Conservation (phyloP, 2,329 filamentous ascomycete genomes). For the Diaporthe velutina region DNA sequence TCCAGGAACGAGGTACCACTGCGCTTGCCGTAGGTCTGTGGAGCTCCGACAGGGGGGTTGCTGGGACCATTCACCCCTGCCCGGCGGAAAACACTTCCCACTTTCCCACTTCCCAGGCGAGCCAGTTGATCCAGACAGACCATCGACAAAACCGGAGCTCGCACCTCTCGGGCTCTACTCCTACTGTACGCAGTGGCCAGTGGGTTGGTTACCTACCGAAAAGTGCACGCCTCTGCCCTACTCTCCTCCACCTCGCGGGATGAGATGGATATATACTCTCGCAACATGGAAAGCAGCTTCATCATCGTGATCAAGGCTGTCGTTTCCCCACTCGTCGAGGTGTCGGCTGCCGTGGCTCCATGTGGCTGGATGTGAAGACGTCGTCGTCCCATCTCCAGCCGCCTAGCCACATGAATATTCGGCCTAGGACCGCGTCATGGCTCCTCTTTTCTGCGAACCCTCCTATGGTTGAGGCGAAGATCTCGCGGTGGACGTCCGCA, state of each 20-base stretch:
- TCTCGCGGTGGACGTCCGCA: slow-evolving; percentile 10
- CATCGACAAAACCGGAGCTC: background rate
- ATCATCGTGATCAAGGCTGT: background rate
- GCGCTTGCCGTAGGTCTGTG: background rate
- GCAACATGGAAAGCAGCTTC: background rate
- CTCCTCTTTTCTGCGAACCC: slow-evolving; percentile 30
- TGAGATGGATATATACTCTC: background rate
- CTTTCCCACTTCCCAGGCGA: slow-evolving; percentile 23
- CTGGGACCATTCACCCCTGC: slow-evolving; percentile 14
- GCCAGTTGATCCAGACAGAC: slow-evolving; percentile 23
- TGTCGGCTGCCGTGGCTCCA: background rate
- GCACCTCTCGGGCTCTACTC: background rate
- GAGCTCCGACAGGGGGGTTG: slow-evolving; percentile 14
- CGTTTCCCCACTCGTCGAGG: background rate
- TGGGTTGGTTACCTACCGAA: background rate
- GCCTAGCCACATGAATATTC: slow-evolving; percentile 16
- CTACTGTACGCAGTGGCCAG: background rate
- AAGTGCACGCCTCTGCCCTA: background rate
- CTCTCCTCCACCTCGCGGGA: background rate
- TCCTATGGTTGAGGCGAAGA: slow-evolving; percentile 10
- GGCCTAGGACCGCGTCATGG: slow-evolving; percentile 29
- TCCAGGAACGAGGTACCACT: slow-evolving; percentile 28
- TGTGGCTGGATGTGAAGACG: slow-evolving; percentile 22
- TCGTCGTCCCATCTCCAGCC: slow-evolving; percentile 19
- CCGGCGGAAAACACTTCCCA: slow-evolving; percentile 24